Percentiles rank a stretch among this genome's conserved stretches.
phyloP scores from a whole-genome alignment of 2,329 filamentous ascomycete species.

The Xylariales sp. region DNA sequence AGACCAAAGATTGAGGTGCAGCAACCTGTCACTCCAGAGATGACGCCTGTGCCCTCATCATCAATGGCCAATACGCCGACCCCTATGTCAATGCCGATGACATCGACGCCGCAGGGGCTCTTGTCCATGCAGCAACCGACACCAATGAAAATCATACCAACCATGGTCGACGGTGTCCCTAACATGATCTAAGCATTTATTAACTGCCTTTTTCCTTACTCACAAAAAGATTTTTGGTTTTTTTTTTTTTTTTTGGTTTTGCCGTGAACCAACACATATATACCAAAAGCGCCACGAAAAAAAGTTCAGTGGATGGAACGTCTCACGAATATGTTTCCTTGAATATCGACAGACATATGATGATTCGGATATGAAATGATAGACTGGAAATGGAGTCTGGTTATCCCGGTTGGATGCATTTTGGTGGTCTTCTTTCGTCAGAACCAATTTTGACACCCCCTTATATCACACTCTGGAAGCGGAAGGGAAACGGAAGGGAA shows the following conservation, averaged over 20 bases:
- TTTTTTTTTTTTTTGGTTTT: slow-evolving; percentile 18
- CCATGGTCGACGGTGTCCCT: slow-evolving; percentile 32
- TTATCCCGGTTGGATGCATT: too few species aligned
- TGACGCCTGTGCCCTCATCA: slow-evolving; percentile 28
- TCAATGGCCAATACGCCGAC: slow-evolving; percentile 36
- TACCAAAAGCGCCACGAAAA: too few species aligned
- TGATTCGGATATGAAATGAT: too few species aligned
- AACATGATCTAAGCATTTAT: slow-evolving; percentile 40
- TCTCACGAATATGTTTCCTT: too few species aligned
- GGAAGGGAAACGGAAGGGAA: too few species aligned
- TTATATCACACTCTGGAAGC: too few species aligned
- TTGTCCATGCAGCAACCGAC: slow-evolving; percentile 22
- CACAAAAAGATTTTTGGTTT: slow-evolving; percentile 11
- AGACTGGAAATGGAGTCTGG: too few species aligned
- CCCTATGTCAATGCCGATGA: slow-evolving; percentile 12
- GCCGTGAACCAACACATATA: slow-evolving; percentile 6
- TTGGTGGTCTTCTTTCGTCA: too few species aligned
- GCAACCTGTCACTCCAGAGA: slow-evolving; percentile 38
- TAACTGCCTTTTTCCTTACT: slow-evolving; percentile 6
- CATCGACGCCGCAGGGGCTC: slow-evolving; percentile 18
- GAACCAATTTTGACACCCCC: too few species aligned
- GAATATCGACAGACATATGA: too few species aligned
- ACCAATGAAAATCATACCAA: slow-evolving; percentile 27
- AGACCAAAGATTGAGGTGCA: slow-evolving; percentile 44
- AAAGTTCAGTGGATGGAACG: too few species aligned